phyloP scores from a whole-genome alignment of 345 rosid species.

The Cardamine occulta region DNA sequence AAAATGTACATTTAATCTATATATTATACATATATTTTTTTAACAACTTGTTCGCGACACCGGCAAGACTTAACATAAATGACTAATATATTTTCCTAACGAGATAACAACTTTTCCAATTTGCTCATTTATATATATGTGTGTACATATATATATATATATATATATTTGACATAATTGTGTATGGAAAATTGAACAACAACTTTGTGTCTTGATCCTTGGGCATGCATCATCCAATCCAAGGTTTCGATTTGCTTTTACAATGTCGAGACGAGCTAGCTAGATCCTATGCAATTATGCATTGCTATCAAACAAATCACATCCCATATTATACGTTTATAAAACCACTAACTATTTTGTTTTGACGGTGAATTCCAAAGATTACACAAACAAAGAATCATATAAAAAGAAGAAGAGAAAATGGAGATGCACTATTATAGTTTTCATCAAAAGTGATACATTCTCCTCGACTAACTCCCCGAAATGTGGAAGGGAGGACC shows the following conservation, averaged over 20 bases:
- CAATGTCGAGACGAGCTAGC: conserved; percentile 39
- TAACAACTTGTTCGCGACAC: background rate
- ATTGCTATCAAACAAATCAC: conserved; percentile 32
- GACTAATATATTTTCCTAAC: background rate
- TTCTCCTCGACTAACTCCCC: conserved; percentile 44
- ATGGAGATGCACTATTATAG: conserved; percentile 17
- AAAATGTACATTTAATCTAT: background rate
- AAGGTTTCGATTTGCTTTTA: conserved; percentile 40
- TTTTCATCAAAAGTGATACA: conserved; percentile 35
- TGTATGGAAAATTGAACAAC: conserved; percentile 32
- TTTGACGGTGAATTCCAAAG: conserved; percentile 22
- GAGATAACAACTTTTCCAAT: too few species aligned
- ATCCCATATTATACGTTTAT: conserved; percentile 23
- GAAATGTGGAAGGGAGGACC: conserved; percentile 38
- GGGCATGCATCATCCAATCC: conserved; percentile 40
- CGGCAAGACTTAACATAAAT: background rate
- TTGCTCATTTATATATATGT: too few species aligned
- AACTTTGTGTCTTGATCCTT: conserved; percentile 37
- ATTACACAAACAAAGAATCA: background rate
- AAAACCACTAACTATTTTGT: conserved; percentile 12
- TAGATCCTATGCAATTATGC: conserved; percentile 44
- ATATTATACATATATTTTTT: background rate
- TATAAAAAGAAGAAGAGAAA: background rate
- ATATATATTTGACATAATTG: background rate
- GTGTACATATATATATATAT: too few species aligned